Base-by-base conservation (phyloP, 768 basidiomycete genomes). In the Tulasnella calospora region DNA sequence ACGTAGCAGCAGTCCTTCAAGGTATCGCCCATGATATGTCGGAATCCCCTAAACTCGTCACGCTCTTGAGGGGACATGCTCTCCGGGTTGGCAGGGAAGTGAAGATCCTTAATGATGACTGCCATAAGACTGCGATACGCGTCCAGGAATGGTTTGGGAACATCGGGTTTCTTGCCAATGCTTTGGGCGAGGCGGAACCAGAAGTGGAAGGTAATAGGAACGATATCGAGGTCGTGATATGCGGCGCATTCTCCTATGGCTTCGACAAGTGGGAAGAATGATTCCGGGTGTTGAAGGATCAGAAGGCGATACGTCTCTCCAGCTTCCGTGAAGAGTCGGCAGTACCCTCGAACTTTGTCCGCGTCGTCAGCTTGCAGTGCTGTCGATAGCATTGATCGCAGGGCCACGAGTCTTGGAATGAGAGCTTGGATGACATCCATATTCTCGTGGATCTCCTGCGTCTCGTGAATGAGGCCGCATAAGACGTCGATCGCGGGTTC, bases 11-110 rank as follows among this genome's bases (percentile, higher is more conserved):
- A 99, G 83, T 99, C 98, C 85, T 99, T 99, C 80, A 99, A 88
- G 5, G 98, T 99, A 83, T 99, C 96, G 51, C 98, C 98, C 94
- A 99, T 99, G 79, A 96, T 91, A 86, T 99, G 98, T 71, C 98
- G 88, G 87, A 99, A 99, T 4, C 91, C 89, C 30, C 98, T 90
- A 88, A 99, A 99, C 82, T 92, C 92, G 77, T 99, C 98, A 6
- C 92, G 89, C 83, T 98, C 98, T 85, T 96, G 94, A 23, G 91
- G 90, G 27, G 88, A 87, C 81, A 96, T 83, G 61, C 88, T 84
- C 23, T 86, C 83, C 13, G 89, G 82, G 80, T 98, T 95, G 8
- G 89, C 81, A 23, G 98, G 96, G 85, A 98, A 99, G 83, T 94
- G 94, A 12, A 99, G 88, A 83, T 99, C 98, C 46, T 86, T 85